phyloP scores from a whole-genome alignment of 73 alveolate genomes.

The Paramecium primaurelia region DNA sequence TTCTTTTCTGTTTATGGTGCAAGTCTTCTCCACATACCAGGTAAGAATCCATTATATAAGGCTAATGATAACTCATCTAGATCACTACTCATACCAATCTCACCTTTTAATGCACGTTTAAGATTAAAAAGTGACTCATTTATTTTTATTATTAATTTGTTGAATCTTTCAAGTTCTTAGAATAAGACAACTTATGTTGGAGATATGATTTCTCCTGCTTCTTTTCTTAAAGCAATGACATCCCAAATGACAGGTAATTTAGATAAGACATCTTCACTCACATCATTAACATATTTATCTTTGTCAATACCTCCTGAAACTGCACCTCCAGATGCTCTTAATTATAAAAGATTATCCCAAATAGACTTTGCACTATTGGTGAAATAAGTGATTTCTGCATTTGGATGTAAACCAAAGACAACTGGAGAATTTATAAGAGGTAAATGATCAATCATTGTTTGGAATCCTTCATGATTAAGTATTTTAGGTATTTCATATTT shows the following conservation, averaged over 20 bases:
- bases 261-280: slow-evolving; percentile 25
- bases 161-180: slow-evolving; percentile 81
- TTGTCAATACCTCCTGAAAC: slow-evolving; percentile 74
- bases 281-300: slow-evolving; percentile 7
- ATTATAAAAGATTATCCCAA: slow-evolving; percentile 80
- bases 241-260: slow-evolving; percentile 64
- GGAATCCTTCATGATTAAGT: slow-evolving; percentile 70
- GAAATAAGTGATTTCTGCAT: slow-evolving; percentile 96
- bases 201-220: slow-evolving; percentile 68
- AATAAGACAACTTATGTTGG: slow-evolving; percentile 76
- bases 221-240: slow-evolving; percentile 68
- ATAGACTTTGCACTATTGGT: slow-evolving; percentile 86
- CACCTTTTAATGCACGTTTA: slow-evolving; percentile 80
- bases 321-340: slow-evolving; percentile 97
- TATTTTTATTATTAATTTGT: slow-evolving; percentile 64
- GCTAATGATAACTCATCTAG: slow-evolving; percentile 83
- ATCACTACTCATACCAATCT: slow-evolving; percentile 85
- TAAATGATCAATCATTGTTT: slow-evolving; percentile 73
- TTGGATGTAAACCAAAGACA: slow-evolving; percentile 96
- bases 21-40: background rate
- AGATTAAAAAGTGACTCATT: slow-evolving; percentile 68
- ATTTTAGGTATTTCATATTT: slow-evolving; percentile 65
- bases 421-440: slow-evolving; percentile 93
- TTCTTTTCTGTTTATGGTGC: slow-evolving; percentile 72
- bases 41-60: slow-evolving; percentile 68